Conservation (phyloP, 345 rosid species). For the Gossypium turneri region DNA sequence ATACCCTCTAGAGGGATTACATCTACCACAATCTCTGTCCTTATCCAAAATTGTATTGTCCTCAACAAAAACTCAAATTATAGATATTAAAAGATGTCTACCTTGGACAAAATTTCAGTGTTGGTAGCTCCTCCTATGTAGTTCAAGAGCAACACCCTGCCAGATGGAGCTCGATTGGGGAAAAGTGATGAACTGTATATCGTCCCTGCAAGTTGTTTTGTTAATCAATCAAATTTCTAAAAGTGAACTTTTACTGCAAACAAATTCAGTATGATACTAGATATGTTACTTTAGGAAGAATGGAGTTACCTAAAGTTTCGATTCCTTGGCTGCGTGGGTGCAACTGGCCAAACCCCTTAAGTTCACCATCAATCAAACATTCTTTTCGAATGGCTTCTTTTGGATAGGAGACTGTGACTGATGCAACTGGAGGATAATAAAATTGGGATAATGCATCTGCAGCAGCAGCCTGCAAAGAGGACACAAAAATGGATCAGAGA, state of each 20-base stretch:
- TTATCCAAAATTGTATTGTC: neutral
- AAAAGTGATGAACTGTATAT: slow-evolving; percentile 93
- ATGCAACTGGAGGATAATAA: slow-evolving; percentile 94
- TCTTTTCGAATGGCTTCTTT: slow-evolving; percentile 77
- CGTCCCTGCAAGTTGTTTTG: slow-evolving; percentile 48
- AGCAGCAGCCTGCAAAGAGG: slow-evolving; percentile 51
- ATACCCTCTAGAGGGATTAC: neutral
- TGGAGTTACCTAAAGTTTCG: slow-evolving; percentile 76
- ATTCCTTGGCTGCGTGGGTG: slow-evolving; percentile 98
- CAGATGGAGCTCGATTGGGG: slow-evolving; percentile 80
- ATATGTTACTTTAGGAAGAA: neutral
- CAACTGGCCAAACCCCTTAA: slow-evolving; percentile 94
- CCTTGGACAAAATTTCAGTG: slow-evolving; percentile 77
- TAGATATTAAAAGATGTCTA: slow-evolving; percentile 16
- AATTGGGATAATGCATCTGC: slow-evolving; percentile 76
- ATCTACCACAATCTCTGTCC: neutral
- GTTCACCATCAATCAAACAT: slow-evolving; percentile 75
- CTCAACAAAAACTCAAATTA: neutral
- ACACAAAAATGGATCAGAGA: neutral
- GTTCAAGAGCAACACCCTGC: slow-evolving; percentile 74
- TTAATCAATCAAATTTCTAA: slow-evolving; percentile 5
- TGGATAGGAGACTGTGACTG: slow-evolving; percentile 84
- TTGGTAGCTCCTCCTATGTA: slow-evolving; percentile 87
- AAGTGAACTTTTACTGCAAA: neutral
- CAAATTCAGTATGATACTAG: neutral